Conservation (phyloP, 2,329 filamentous ascomycete species). For the Claviceps arundinis region DNA sequence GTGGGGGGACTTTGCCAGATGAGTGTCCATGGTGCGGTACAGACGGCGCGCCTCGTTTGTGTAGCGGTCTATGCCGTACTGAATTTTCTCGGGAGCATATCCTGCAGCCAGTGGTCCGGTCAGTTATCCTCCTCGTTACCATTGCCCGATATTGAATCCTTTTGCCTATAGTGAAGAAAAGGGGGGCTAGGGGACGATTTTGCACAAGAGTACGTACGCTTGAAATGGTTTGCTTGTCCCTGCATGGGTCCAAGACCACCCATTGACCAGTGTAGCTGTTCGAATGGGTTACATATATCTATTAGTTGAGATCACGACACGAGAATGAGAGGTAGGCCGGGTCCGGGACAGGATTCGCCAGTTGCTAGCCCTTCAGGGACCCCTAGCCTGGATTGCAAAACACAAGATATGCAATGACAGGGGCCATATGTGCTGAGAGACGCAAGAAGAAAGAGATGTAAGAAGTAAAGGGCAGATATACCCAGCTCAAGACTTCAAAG, state of each 20-base stretch:
- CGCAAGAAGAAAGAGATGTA: neutral
- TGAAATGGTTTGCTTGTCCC: constrained; percentile 70
- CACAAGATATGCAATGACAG: too few relatives aligned
- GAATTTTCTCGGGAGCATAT: constrained; percentile 71
- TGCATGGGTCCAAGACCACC: constrained; percentile 75
- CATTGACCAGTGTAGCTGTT: constrained; percentile 57
- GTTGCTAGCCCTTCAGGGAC: too few relatives aligned
- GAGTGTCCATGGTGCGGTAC: constrained; percentile 63
- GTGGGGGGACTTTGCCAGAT: constrained; percentile 44
- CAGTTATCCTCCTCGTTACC: neutral
- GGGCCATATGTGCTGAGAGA: too few relatives aligned
- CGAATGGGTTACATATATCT: neutral
- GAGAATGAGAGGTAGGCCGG: too few relatives aligned
- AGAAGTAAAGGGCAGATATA: constrained; percentile 15
- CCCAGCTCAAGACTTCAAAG: constrained; percentile 72
- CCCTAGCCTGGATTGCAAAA: too few relatives aligned
- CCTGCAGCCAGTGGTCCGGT: constrained; percentile 18
- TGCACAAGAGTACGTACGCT: constrained; percentile 28
- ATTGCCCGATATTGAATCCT: too few relatives aligned
- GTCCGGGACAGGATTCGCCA: too few relatives aligned
- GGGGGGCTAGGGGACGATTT: too few relatives aligned
- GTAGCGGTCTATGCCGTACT: constrained; percentile 74
- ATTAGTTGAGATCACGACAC: too few relatives aligned
- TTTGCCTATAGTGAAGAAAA: too few relatives aligned
- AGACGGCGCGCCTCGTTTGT: constrained; percentile 71